Base-by-base conservation (phyloP, 2,329 filamentous ascomycete genomes). In the Elsinoe necatrix region DNA sequence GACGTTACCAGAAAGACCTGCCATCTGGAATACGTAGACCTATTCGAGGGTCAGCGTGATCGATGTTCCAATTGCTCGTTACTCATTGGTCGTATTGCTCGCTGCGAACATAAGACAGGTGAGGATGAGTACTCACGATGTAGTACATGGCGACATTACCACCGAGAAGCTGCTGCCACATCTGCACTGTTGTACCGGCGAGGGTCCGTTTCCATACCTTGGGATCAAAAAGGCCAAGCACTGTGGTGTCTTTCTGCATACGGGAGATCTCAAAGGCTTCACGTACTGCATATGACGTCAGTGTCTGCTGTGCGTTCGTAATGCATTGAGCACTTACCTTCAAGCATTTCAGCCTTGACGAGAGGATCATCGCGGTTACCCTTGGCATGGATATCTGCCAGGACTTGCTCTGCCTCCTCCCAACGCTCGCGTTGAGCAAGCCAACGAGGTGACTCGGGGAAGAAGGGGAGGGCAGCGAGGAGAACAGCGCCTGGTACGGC, bases 1-100 rank as follows among this genome's bases (percentile, higher is more conserved):
- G 55, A 76, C 69, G 56, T 80, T 77, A 7, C 77, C 75, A 6
- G 65, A 71, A 25, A 83, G 74, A 35, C 77, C 76, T 4, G 80
- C 79, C 78, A 83, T 83, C 55, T 77, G 67, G 61, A 81, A 82
- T 59, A 82, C 77, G 65, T 81, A 83, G 1, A 80, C 77, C 57
- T 83, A 75, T 58, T 83, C 83, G 55, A 63, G 63, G 48, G 66
- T 70, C 63, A 6, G 64, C 62, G n/a, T n/a, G n/a, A n/a, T n/a
- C n/a, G n/a, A n/a, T n/a, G n/a, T n/a, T n/a, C n/a, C n/a, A n/a
- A n/a, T n/a, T n/a, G n/a, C n/a, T n/a, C n/a, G n/a, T n/a, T n/a
- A n/a, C n/a, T n/a, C n/a, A n/a, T n/a, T n/a, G n/a, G n/a, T n/a
- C n/a, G n/a, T n/a, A n/a, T n/a, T n/a, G n/a, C n/a, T n/a, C n/a